A percentile compares a stretch with the other conserved stretches of the same genome.
These are phyloP conservation scores for Coprinopsis strossmayeri DNA, from an alignment of 768 basidiomycete species.

Conservation along the genomic window DNA sequence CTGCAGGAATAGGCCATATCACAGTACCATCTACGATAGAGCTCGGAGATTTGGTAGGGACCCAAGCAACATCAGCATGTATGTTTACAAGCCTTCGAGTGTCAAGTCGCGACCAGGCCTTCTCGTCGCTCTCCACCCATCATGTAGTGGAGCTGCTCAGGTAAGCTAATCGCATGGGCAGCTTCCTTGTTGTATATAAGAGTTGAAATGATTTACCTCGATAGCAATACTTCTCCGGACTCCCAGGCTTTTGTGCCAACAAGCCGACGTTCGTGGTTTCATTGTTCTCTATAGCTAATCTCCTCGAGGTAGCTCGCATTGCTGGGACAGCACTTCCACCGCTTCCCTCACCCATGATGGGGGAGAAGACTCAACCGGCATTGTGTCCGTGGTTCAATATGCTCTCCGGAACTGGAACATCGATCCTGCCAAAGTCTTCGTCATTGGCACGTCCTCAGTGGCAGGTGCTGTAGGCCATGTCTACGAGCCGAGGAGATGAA, in stretches of 20 bases:
- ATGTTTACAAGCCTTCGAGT: conserved; percentile 12
- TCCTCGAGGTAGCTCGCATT: conserved; percentile 30
- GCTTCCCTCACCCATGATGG: conserved; percentile 50
- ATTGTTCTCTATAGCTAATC: conserved; percentile 46
- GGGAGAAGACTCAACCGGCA: conserved; percentile 48
- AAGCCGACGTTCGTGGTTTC: conserved; percentile 45
- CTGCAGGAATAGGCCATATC: too few species aligned
- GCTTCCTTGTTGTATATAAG: too few species aligned
- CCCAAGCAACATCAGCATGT: conserved; percentile 11
- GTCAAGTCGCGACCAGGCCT: conserved; percentile 11
- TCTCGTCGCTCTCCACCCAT: conserved; percentile 13
- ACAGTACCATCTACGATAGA: too few species aligned
- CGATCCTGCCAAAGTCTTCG: conserved; percentile 40
- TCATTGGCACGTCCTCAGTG: conserved; percentile 46
- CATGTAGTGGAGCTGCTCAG: conserved; percentile 13
- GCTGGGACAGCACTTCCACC: conserved; percentile 46
- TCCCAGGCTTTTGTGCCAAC: conserved; percentile 34
- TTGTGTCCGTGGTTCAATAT: conserved; percentile 39
- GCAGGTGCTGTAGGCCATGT: too few species aligned
- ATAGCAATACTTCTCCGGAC: conserved; percentile 41
- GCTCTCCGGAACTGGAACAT: conserved; percentile 42
- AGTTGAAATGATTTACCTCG: too few species aligned
- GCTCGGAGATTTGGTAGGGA: conserved; percentile 11
- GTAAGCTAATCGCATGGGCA: not conserved
- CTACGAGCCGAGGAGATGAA: too few species aligned